Evolutionary conservation across 352 stramenopile genomes (phyloP), one percentile per base, ranked within the genome.

Genomic region (Thalassiosira mediterranea): DNA sequence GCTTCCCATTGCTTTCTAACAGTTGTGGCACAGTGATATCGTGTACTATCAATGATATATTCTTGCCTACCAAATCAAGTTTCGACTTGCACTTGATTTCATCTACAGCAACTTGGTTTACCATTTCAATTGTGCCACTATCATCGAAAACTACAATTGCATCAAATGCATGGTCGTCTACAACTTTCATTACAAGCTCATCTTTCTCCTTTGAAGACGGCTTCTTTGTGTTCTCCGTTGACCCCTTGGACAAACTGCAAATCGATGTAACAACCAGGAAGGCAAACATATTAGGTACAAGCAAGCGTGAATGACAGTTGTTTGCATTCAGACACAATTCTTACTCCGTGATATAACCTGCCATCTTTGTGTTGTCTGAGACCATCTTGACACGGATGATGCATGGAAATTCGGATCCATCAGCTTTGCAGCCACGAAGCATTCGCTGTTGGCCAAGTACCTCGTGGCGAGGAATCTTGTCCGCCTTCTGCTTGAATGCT

Each of bases 341-440:
- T 44, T 8, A 15, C 59, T 37, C 51, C 5, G 48, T 15, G 21
- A 58, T 64, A n/a, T 44, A 64, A 46, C 38, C 54, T 21, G 42
- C 63, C 62, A 72, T 57, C 34, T 23, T 40, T 5, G 40, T 72
- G 26, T 57, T 56, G 17, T 72, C 64, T 29, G 29, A 15, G 23
- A 64, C 37, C 26, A 65, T 62, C 13, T 58, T 71, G 17, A 74
- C 54, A 34, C 70, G 59, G 7, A 79, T 59, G 10, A 72, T 23
- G 46, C 60, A 73, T 25, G 72, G 64, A 26, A 76, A 81, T 48
- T 81, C 72, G 3, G 42, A 56, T 13, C 72, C 72, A 56, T 81
- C 72, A 3, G 48, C 47, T 19, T 58, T 38, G 26, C 44, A 48
- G 0, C 32, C 72, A 32, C 48, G 51, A 13, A 81, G 26, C 46